Base-by-base conservation (phyloP, 192 early-diverging fungal species). In the Umbelopsis sp. region DNA sequence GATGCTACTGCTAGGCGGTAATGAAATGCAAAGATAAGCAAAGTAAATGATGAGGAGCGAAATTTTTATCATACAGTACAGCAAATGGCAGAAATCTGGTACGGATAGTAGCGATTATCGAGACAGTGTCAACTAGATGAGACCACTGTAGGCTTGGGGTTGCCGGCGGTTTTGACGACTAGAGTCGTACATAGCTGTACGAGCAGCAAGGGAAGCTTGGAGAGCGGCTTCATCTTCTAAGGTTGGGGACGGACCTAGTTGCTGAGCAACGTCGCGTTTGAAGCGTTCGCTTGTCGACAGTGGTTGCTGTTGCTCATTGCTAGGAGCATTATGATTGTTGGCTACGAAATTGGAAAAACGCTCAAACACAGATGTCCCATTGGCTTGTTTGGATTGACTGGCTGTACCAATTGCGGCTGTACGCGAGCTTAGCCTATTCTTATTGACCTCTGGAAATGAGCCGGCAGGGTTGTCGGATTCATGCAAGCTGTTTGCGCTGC, bases 331-430 rank as follows among this genome's bases (percentile, higher is more conserved):
- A n/a, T 62, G 56, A 62, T 29, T 62, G 26, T 62, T 62, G 26
- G 56, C 56, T 20, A 62, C 56, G 17, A 62, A 62, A 32, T 34
- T 62, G 0, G 56, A 62, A 14, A 62, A 62, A n/a, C 56, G 56
- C 56, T 29, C 26, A 32, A 62, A 62, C 26, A 62, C 56, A 0
- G 31, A 34, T 2, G 56, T 26, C n/a, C 56, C 52, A 10, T 53
- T 26, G 52, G n/a, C 26, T 6, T 41, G 38, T 22, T 53, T 53
- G 24, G 52, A 26, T 3, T n/a, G 24, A 9, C 21, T 24, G 22
- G 21, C 14, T 3, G 24, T 53, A n/a, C n/a, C n/a, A n/a, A n/a
- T n/a, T n/a, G n/a, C n/a, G 52, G 52, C 11, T 6, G 38, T 41
- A 41, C 38, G 38, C 7, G 38, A 11, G 12, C 8, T 6, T 11